Evolutionary conservation across 331 rosid species (phyloP), one percentile per base, ranked within the genome.

Genomic region (Quercus lobata): DNA sequence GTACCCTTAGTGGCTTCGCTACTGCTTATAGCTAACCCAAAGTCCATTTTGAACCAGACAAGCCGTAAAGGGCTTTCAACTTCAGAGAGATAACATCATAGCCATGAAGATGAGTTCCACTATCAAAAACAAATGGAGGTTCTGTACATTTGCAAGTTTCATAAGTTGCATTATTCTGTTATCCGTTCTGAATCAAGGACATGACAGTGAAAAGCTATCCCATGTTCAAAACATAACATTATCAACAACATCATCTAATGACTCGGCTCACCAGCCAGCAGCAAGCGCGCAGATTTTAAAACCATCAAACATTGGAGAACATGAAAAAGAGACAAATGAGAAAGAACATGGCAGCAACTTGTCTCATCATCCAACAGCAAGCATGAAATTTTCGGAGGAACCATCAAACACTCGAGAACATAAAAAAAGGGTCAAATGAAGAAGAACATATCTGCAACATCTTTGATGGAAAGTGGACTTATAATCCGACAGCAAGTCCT

Each of bases 401-500:
- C 46, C 46, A 41, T 60, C 54, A 49, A 57, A 52, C 41, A 4
- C 18, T 9, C 27, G 11, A 4, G 82, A 79, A 18, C 7, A 79
- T 8, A 44, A 11, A 16, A 16, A 78, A 61, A 3, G 32, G 27
- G 4, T 0, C 18, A 21, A 57, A 35, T 0, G 11, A 65, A 24
- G 66, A 73, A 24, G 62, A 70, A 69, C 79, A 82, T 46, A 69
- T 49, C 49, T 85, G 91, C 83, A 78, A 82, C 16, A 72, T 84
- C 25, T 82, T 79, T 52, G 78, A 87, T 7, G 91, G 91, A 2
- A 81, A 82, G 76, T 82, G 91, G 91, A 74, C 77, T 57, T 82
- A 82, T 58, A 73, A 82, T 74, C 85, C 89, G 0, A 35, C 75
- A 65, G 81, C 69, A 57, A 75, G 83, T 69, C 85, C 87, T 79